Base-by-base conservation (phyloP, 2,329 filamentous ascomycete species). In the Cylindrodendrum hubeiense region DNA sequence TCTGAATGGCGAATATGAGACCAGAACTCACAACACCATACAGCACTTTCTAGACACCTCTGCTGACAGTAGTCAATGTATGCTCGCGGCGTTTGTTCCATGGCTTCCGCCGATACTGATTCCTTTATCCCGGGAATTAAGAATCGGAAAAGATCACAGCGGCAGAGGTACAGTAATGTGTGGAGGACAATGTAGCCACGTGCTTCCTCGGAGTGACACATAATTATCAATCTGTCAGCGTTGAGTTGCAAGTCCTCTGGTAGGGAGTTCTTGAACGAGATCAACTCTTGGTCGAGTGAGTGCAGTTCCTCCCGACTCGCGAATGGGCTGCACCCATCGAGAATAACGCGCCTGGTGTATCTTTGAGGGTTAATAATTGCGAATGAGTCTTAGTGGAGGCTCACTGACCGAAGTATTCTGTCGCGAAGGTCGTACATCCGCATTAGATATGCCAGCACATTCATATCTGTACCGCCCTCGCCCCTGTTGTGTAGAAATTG, bases 81-180 rank as follows among this genome's bases (percentile, higher is more conserved):
- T 0, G 63, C 63, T 2, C 30, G 24, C 0, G 71, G 70, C 0
- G 71, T 74, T 8, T 66, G 60, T 0, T 10, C 15, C 9, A 65
- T 21, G 2, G 67, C 70, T 13, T 68, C 68, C 5, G 61, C n/a
- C 0, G 67, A 74, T 0, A 74, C 68, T 0, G 63, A 56, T 5
- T 77, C 75, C 5, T 71, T 62, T 0, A 77, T 75, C 0, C 70
- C 74, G 0, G 74, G 71, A 0, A 76, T 71, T 0, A 75, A 30
- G 0, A 77, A 76, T 0, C 75, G 68, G 10, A 75, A 73, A 0
- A 76, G 61, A 21, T 77, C 73, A 21, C 74, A 76, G 3, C 69
- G 67, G 13, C 67, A 72, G 0, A 67, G 69, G 13, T 71, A 58
- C 1, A 73, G 6, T 0, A 67, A 10, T 0, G 68, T 70, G 28